Evolutionary conservation across 1,284 basidiomycete genomes (phyloP).

Genomic region (Porogramme epimiltina): DNA sequence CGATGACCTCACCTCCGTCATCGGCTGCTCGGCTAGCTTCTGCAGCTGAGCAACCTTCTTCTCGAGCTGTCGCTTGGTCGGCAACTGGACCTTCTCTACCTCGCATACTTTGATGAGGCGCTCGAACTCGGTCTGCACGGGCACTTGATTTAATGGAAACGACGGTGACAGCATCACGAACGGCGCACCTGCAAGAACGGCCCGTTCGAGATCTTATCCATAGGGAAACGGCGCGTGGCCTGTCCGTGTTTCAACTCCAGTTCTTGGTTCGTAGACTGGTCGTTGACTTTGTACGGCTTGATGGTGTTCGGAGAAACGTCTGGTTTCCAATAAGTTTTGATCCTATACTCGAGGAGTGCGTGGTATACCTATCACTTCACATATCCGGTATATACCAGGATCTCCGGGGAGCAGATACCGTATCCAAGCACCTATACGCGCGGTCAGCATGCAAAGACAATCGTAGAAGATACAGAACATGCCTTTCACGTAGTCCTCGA

Average conservation of each 20-base stretch:
- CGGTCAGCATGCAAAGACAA: constrained; percentile 23
- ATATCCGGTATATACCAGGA: constrained; percentile 71
- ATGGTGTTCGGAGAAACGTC: constrained; percentile 41
- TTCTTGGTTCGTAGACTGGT: constrained; percentile 58
- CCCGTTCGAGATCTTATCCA: constrained; percentile 84
- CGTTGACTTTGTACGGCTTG: constrained; percentile 78
- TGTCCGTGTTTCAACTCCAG: constrained; percentile 76
- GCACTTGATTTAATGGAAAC: background rate
- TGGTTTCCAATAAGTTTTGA: background rate
- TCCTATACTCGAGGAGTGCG: constrained; percentile 39
- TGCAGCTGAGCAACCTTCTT: constrained; percentile 65
- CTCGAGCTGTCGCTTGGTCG: constrained; percentile 64
- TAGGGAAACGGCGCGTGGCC: constrained; percentile 56
- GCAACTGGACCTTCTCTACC: constrained; percentile 62
- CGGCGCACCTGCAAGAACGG: constrained; percentile 56
- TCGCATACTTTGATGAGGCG: constrained; percentile 53
- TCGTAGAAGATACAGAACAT: constrained; percentile 20
- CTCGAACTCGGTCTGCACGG: constrained; percentile 70
- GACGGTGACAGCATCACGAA: background rate
- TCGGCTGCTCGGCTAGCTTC: constrained; percentile 56
- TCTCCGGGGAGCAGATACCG: constrained; percentile 59
- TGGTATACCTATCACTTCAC: constrained; percentile 79
- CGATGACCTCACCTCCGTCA: constrained; percentile 69
- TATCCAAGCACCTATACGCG: constrained; percentile 72
- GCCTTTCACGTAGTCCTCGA: constrained; percentile 79